A percentile compares a stretch with the other conserved stretches of the same genome.
Evolutionary conservation across 2,329 filamentous ascomycete species (phyloP).

Genomic region (Claviceps cyperi): DNA sequence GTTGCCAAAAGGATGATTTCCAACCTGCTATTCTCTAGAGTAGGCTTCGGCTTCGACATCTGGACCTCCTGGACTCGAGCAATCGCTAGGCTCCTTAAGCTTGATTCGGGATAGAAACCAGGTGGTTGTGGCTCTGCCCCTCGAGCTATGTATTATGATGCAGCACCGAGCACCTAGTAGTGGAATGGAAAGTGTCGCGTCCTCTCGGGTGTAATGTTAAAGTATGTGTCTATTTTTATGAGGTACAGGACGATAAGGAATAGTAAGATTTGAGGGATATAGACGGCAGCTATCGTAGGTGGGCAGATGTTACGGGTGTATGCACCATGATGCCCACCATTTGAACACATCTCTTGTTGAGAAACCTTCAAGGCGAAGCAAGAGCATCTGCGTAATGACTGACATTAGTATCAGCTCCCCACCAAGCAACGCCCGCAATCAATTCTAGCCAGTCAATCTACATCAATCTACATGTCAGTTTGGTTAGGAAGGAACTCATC

Average conservation of each 20-base stretch:
- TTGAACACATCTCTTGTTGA: background rate
- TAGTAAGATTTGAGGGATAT: background rate
- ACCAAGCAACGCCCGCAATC: background rate
- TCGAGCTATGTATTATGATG: background rate
- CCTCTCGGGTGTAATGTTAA: background rate
- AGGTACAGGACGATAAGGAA: background rate
- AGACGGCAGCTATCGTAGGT: background rate
- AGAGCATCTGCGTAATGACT: background rate
- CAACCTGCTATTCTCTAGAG: slow-evolving; percentile 15
- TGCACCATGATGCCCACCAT: background rate
- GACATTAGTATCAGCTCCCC: background rate
- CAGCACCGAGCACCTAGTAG: background rate
- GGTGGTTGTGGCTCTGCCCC: background rate
- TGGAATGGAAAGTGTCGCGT: background rate
- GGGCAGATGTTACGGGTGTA: background rate
- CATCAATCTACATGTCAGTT: background rate
- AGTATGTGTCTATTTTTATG: background rate
- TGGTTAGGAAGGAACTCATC: background rate
- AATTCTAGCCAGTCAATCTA: background rate
- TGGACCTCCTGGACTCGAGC: background rate
- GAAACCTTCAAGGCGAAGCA: background rate
- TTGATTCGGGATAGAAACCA: background rate
- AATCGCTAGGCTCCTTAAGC: background rate
- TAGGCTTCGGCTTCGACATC: slow-evolving; percentile 13
- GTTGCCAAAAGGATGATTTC: slow-evolving; percentile 21